Conservation (phyloP, 352 stramenopile genomes). For the Phytopythium cucurbitacearum region DNA sequence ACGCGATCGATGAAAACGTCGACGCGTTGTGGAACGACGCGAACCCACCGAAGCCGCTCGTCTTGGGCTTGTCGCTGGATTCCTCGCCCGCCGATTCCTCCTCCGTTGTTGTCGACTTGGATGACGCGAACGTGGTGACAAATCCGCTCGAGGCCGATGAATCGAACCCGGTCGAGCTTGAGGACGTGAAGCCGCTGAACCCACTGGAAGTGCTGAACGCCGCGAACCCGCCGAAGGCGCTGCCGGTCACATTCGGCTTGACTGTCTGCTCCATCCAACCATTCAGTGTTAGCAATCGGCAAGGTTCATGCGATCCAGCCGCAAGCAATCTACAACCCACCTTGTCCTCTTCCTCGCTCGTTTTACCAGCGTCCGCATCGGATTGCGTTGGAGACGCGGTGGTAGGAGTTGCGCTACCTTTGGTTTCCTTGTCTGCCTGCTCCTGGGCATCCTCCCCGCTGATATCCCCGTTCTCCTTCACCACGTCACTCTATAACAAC, state of each 20-base stretch:
- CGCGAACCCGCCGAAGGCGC: slow-evolving; percentile 45
- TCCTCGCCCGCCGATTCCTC: slow-evolving; percentile 3
- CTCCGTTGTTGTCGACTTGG: not conserved
- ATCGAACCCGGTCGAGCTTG: slow-evolving; percentile 17
- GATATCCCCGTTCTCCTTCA: too few species aligned
- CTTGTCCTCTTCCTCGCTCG: slow-evolving; percentile 10
- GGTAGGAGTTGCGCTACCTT: too few species aligned
- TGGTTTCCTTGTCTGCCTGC: too few species aligned
- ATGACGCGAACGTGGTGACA: slow-evolving; percentile 8
- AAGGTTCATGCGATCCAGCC: too few species aligned
- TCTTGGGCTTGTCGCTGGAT: slow-evolving; percentile 2
- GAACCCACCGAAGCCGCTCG: slow-evolving; percentile 37
- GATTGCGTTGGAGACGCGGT: too few species aligned
- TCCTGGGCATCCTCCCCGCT: too few species aligned
- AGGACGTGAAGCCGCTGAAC: slow-evolving; percentile 40
- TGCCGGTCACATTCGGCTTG: slow-evolving; percentile 26
- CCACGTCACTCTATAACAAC: too few species aligned
- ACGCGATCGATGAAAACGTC: slow-evolving; percentile 58
- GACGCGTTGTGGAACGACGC: slow-evolving; percentile 44
- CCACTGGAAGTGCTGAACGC: slow-evolving; percentile 46
- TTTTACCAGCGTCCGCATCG: not conserved
- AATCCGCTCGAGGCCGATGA: slow-evolving; percentile 15
- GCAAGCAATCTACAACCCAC: slow-evolving; percentile 2
- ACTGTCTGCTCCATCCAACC: not conserved
- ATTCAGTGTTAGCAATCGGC: not conserved